Evolutionary conservation across 768 basidiomycete species (phyloP).

Genomic region (Termitomyces sp.): DNA sequence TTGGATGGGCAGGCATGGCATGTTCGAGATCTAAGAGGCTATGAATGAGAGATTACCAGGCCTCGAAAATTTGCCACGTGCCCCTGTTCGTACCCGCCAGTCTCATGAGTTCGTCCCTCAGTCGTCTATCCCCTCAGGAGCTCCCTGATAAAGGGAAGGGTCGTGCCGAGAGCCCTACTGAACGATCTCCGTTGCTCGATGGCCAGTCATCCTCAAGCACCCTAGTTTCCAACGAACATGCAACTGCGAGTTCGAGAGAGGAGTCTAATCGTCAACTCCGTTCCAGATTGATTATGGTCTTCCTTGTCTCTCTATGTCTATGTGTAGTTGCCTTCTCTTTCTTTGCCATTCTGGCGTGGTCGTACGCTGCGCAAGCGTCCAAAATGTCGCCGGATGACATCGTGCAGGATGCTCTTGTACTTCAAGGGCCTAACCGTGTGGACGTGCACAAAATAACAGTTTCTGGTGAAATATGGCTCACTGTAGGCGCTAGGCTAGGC

Average conservation of each 20-base stretch:
- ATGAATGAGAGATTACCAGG: too few relatives aligned
- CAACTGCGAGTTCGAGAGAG: slow-evolving; percentile 6
- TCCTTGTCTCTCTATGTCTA: slow-evolving; percentile 49
- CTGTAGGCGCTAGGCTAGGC: slow-evolving; percentile 52
- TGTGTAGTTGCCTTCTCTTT: slow-evolving; percentile 40
- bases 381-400: slow-evolving; percentile 52
- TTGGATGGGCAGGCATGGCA: too few relatives aligned
- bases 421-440: slow-evolving; percentile 56
- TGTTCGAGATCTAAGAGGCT: too few relatives aligned
- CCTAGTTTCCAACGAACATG: slow-evolving; percentile 13
- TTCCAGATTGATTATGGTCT: slow-evolving; percentile 40
- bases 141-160: slow-evolving; percentile 49
- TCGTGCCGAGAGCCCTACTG: slow-evolving; percentile 40
- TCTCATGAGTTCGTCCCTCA: slow-evolving; percentile 11
- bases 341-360: slow-evolving; percentile 53
- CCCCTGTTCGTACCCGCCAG: too few relatives aligned
- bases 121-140: slow-evolving; percentile 4
- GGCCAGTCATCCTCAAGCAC: slow-evolving; percentile 29
- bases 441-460: slow-evolving; percentile 57
- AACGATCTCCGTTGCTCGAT: slow-evolving; percentile 49
- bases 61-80: too few relatives aligned
- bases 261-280: slow-evolving; percentile 27
- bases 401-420: slow-evolving; percentile 46
- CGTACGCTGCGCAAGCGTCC: slow-evolving; percentile 56
- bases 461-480: slow-evolving; percentile 55